phyloP scores from a whole-genome alignment of 169 alveolate genomes.

The Cystoisospora suis region DNA sequence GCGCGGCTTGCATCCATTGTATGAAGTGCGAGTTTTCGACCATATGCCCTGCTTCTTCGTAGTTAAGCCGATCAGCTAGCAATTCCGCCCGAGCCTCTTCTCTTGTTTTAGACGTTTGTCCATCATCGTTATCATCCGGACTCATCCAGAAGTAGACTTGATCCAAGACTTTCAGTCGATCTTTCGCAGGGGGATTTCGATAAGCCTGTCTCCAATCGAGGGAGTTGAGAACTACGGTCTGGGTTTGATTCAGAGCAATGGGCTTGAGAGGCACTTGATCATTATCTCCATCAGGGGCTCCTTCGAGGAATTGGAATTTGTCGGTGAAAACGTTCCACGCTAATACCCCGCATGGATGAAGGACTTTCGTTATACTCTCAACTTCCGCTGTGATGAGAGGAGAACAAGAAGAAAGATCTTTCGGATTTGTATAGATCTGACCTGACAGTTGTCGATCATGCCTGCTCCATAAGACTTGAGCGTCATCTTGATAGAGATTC shows the following conservation, averaged over 20 bases:
- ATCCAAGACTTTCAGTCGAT: conserved; percentile 15
- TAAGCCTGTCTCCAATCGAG: neutral
- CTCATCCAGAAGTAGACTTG: conserved; percentile 63
- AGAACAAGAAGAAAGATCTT: neutral
- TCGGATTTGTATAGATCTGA: conserved; percentile 16
- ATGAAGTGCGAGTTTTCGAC: conserved; percentile 62
- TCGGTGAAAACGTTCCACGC: conserved; percentile 49
- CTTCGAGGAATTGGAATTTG: conserved; percentile 9
- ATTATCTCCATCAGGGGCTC: neutral
- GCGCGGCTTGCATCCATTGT: conserved; percentile 60
- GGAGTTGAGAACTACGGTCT: neutral
- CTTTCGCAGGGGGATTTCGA: conserved; percentile 35
- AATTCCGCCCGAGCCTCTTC: conserved; percentile 40
- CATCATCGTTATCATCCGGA: conserved; percentile 45
- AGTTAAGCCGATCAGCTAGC: conserved; percentile 42
- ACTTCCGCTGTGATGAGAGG: conserved; percentile 9
- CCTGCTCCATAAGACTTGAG: conserved; percentile 29
- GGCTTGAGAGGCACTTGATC: conserved; percentile 6
- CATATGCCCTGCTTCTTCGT: conserved; percentile 57
- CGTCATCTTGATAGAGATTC: conserved; percentile 23
- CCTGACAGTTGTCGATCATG: conserved; percentile 41
- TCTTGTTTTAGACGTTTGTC: neutral
- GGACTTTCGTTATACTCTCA: conserved; percentile 37
- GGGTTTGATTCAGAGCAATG: neutral
- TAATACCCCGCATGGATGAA: conserved; percentile 40